Base-by-base conservation (phyloP, 768 basidiomycete genomes). In the Mycena maculata region DNA sequence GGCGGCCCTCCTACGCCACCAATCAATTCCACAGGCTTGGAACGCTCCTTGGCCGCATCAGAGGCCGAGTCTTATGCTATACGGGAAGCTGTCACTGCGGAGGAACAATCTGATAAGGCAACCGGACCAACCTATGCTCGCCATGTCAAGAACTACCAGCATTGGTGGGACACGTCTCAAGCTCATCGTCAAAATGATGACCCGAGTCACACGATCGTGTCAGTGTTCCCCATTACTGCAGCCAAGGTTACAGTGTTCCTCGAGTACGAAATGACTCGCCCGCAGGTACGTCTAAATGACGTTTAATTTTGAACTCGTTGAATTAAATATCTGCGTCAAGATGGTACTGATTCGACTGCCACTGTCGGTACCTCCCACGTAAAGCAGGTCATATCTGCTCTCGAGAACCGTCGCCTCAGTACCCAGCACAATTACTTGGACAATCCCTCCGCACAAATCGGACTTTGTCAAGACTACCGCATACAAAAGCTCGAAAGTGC, bases 371-470 rank as follows among this genome's bases (percentile, higher is more conserved):
- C 13, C 33, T 36, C 33, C 13, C 8, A 13, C 8, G 33, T 36
- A 13, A 36, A 36, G 13, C 33, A 36, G 33, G 33, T 36, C n/a
- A 57, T 57, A 23, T 56, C 48, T 0, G 63, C 63, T 1, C 63
- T 65, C 10, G 63, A 65, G 63, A 20, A 65, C 13, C 52, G 41
- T n/a, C 63, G 63, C 2, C 41, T 49, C 16, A 50, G 31, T 28
- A 57, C 58, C 41, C 48, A 57, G n/a, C 56, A 65, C n/a, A 33
- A n/a, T 3, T 65, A 65, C 18, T 28, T 28, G 3, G 48, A 58
- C 9, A 31, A 31, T n/a, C 56, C 55, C 1, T 55, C 5, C 0
- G 56, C 63, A 4, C 63, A 58, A 33, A 28, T 57, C 16, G 49
- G 38, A 11, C 49, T 65, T 3, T 55, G 63, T 7, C 18, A 27